phyloP scores from a whole-genome alignment of 2,329 filamentous ascomycete species.

The Monosporascus sp. region DNA sequence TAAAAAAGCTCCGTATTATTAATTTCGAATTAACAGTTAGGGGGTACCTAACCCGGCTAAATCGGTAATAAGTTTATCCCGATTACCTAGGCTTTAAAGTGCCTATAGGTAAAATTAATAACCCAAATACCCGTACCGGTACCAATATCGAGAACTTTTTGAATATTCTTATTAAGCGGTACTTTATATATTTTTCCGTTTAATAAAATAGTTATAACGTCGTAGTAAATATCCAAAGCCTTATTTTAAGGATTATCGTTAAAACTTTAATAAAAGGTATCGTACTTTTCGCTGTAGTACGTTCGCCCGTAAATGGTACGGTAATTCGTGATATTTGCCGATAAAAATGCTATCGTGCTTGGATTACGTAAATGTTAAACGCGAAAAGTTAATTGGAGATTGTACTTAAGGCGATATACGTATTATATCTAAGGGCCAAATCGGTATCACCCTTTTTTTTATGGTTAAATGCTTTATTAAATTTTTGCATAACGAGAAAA shows the following conservation, averaged over 20 bases:
- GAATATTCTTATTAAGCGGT: conserved; percentile 11
- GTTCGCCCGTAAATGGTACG: background rate
- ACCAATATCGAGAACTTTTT: conserved; percentile 22
- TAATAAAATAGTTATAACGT: background rate
- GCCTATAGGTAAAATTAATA: conserved; percentile 21
- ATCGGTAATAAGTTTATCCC: conserved; percentile 18
- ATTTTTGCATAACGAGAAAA: background rate
- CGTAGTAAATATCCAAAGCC: background rate
- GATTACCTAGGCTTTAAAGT: conserved; percentile 12
- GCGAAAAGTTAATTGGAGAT: background rate
- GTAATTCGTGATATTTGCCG: conserved; percentile 1
- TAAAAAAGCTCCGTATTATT: conserved; percentile 48
- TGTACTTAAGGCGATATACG: background rate
- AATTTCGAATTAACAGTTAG: conserved; percentile 46
- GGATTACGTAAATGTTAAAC: background rate
- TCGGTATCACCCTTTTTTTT: background rate
- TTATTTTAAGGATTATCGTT: conserved; percentile 1
- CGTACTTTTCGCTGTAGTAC: background rate
- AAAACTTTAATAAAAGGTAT: background rate
- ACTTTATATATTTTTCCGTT: conserved; percentile 10
- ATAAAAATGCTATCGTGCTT: background rate
- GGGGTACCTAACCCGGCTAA: conserved; percentile 31
- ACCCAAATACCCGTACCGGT: conserved; percentile 40
- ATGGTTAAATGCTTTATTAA: background rate
- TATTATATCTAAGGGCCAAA: background rate